Base-by-base conservation (phyloP, 176 grass and related monocot genomes). In the Cenchrus fungigraminus region DNA sequence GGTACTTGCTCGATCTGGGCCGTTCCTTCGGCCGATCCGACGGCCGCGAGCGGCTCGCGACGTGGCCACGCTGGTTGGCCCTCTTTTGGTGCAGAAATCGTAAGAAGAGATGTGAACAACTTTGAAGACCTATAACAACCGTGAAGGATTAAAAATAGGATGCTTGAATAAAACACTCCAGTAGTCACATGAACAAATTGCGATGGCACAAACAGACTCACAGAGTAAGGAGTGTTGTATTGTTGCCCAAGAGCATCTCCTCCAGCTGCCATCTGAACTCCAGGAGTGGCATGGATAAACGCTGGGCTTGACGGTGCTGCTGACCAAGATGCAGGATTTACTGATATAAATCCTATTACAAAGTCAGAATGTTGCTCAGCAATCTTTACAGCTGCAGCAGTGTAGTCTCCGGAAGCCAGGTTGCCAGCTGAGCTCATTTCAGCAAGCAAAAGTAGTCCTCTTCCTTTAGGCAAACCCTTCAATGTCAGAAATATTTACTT, bases 371-470 rank as follows among this genome's bases (percentile, higher is more conserved):
- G 89, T 64, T 92, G 78, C 71, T 94, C 84, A 0, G 93, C 97
- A 82, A 98, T 94, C 87, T 98, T 94, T 34, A 92, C 91, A 74
- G 97, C 91, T 62, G 93, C 81, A 25, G 89, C 87, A 47, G 91
- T 94, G 86, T 95, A 94, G 54, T 92, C 93, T 86, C 93, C 97
- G 20, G 83, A 89, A 29, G 97, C 97, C 68, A 98, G 93, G 84
- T 87, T 94, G 65, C 93, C 95, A 85, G 89, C 84, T 57, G 95
- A 98, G 69, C 93, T 98, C 95, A 98, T 98, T 91, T 98, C 95
- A 77, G 93, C 95, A 64, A 98, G 85, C 83, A 98, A 89, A 73
- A 98, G 87, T 17, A 98, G 73, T 1, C 91, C 93, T 65, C 83
- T 91, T 57, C 95, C 89, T 86, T 80, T 88, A 42, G 91, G 82